Percentiles rank a stretch among this genome's conserved stretches.
These are phyloP conservation scores for Candida mesenterica DNA, from an alignment of 1,139 yeast species.

Conservation along the genomic window DNA sequence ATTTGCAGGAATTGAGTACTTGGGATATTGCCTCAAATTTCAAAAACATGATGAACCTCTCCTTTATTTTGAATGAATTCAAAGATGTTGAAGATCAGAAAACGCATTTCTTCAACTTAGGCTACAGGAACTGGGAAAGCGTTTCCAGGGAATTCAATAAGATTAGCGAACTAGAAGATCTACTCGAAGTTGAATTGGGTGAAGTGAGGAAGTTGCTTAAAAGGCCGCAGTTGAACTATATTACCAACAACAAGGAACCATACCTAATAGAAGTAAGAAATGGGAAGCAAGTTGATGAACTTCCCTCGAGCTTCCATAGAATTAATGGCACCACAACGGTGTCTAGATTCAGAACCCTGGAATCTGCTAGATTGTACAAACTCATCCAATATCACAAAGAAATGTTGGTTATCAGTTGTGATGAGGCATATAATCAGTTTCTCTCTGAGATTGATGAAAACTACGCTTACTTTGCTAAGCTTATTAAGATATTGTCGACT, in stretches of 20 bases:
- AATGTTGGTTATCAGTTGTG: conserved; percentile 51
- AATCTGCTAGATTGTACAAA: conserved; percentile 49
- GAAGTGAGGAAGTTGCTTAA: conserved; percentile 45
- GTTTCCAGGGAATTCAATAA: conserved; percentile 40
- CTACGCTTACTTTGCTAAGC: conserved; percentile 49
- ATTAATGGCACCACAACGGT: conserved; percentile 70
- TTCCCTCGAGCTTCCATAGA: conserved; percentile 77
- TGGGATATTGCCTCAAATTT: conserved; percentile 27
- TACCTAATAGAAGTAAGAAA: conserved; percentile 74
- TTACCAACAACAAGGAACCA: conserved; percentile 60
- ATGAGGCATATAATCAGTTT: conserved; percentile 57
- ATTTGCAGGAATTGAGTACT: conserved; percentile 17
- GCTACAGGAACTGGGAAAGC: conserved; percentile 37
- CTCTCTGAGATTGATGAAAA: conserved; percentile 41
- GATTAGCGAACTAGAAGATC: conserved; percentile 43
- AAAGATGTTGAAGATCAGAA: conserved; percentile 45
- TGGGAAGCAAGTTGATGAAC: conserved; percentile 45
- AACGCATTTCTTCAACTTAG: conserved; percentile 52
- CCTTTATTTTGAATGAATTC: conserved; percentile 52
- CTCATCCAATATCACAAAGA: conserved; percentile 64
- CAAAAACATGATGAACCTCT: conserved; percentile 54
- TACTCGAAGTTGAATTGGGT: conserved; percentile 51
- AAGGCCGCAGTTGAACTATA: conserved; percentile 58
- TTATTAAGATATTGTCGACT: conserved; percentile 53
- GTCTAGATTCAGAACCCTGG: conserved; percentile 71